These are phyloP conservation scores for Daldinia eschscholtzii DNA, from an alignment of 2,329 filamentous ascomycete species.

Conservation along the genomic window DNA sequence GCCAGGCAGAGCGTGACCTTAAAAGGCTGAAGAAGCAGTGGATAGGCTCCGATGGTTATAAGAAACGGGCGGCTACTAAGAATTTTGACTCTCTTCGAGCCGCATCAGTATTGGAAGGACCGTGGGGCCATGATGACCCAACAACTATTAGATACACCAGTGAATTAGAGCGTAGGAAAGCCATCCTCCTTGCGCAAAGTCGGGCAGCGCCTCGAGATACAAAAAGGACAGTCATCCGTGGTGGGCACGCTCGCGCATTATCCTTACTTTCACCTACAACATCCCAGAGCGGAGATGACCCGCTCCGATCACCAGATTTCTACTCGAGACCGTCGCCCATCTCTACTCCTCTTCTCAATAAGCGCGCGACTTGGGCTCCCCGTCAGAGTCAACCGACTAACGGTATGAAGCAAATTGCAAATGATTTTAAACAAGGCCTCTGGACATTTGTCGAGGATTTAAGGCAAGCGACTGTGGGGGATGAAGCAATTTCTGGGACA, in stretches of 20 bases:
- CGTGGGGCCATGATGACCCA: slow-evolving; percentile 56
- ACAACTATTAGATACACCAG: slow-evolving; percentile 57
- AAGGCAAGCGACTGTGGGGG: slow-evolving; percentile 93
- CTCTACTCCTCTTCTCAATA: slow-evolving; percentile 59
- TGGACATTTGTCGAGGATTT: slow-evolving; percentile 97
- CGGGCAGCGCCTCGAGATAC: slow-evolving; percentile 56
- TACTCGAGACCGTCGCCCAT: slow-evolving; percentile 52
- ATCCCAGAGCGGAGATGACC: slow-evolving; percentile 59
- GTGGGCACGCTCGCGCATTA: slow-evolving; percentile 72
- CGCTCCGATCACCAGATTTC: slow-evolving; percentile 55
- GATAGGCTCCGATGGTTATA: slow-evolving; percentile 80
- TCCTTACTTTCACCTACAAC: slow-evolving; percentile 83
- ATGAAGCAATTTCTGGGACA: slow-evolving; percentile 81
- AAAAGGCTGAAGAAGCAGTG: slow-evolving; percentile 84
- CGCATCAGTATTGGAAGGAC: slow-evolving; percentile 42
- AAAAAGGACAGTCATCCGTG: slow-evolving; percentile 76
- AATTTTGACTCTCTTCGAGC: slow-evolving; percentile 69
- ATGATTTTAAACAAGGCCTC: slow-evolving; percentile 88
- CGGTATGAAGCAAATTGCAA: slow-evolving; percentile 81
- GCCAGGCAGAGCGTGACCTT: slow-evolving; percentile 83
- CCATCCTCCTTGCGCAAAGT: slow-evolving; percentile 68
- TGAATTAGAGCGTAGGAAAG: slow-evolving; percentile 81
- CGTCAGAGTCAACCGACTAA: slow-evolving; percentile 60
- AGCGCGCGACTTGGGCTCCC: slow-evolving; percentile 72
- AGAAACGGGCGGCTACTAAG: slow-evolving; percentile 77